A percentile compares a stretch with the other conserved stretches of the same genome.
Conservation (phyloP, 805 yeast species). For the Cyberlindnera petersonii region DNA sequence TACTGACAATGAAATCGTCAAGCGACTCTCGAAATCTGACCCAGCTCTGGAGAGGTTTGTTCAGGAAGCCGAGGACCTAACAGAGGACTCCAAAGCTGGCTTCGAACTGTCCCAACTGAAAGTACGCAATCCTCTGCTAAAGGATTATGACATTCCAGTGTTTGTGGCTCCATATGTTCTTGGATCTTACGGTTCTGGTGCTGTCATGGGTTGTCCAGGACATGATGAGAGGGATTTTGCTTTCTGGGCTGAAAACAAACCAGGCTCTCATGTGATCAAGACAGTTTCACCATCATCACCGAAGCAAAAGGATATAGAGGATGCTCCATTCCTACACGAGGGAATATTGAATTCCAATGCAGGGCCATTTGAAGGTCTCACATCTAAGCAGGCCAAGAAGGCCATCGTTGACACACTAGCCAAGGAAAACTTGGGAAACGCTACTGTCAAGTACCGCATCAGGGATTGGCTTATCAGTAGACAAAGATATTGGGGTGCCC, state of each 20-base stretch:
- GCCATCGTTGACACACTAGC: slow-evolving; percentile 43
- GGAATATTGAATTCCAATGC: slow-evolving; percentile 49
- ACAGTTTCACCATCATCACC: slow-evolving; percentile 20
- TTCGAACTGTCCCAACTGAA: slow-evolving; percentile 41
- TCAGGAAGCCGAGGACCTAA: slow-evolving; percentile 30
- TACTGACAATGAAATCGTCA: slow-evolving; percentile 60
- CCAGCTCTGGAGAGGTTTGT: slow-evolving; percentile 45
- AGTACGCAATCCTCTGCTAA: slow-evolving; percentile 58
- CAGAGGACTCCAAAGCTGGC: slow-evolving; percentile 58
- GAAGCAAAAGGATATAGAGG: slow-evolving; percentile 9
- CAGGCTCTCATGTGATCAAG: slow-evolving; percentile 27
- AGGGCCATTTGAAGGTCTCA: slow-evolving; percentile 49
- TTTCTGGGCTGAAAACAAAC: slow-evolving; percentile 70
- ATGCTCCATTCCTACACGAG: slow-evolving; percentile 36
- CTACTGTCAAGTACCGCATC: slow-evolving; percentile 53
- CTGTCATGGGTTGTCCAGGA: slow-evolving; percentile 98
- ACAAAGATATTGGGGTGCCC: slow-evolving; percentile 98
- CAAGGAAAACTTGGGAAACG: slow-evolving; percentile 38
- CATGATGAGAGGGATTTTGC: slow-evolving; percentile 82
- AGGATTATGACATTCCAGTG: slow-evolving; percentile 53
- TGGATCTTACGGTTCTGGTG: slow-evolving; percentile 81
- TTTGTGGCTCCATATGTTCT: slow-evolving; percentile 90
- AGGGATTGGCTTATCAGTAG: slow-evolving; percentile 95
- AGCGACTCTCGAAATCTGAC: slow-evolving; percentile 36
- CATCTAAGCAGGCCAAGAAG: slow-evolving; percentile 46